Evolutionary conservation across 805 yeast species (phyloP).

Genomic region (Cyberlindnera saturnus): DNA sequence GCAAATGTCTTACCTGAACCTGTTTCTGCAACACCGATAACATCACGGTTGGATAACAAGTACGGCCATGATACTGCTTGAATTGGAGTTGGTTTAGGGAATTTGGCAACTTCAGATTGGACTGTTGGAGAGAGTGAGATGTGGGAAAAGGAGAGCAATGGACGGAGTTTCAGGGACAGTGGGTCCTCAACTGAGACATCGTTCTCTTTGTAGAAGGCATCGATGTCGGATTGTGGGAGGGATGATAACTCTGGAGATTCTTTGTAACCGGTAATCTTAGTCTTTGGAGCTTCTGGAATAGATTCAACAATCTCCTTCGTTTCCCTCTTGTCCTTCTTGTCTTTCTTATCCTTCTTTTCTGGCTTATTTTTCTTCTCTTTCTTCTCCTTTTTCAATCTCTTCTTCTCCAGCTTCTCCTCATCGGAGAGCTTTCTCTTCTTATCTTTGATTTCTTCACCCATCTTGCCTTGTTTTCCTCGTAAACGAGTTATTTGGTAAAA

Average conservation of each 20-base stretch:
- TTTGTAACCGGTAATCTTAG: constrained; percentile 22
- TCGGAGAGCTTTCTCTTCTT: constrained; percentile 21
- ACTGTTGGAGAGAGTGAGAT: constrained; percentile 52
- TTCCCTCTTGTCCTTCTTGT: constrained; percentile 31
- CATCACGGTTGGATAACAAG: constrained; percentile 70
- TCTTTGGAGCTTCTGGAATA: constrained; percentile 20
- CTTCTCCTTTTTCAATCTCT: constrained; percentile 24
- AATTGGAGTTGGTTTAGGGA: constrained; percentile 91
- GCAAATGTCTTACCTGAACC: constrained; percentile 98
- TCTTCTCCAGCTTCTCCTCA: constrained; percentile 19
- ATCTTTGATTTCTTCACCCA: constrained; percentile 22
- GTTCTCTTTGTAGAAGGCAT: constrained; percentile 57
- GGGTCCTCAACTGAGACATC: constrained; percentile 80
- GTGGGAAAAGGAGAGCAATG: constrained; percentile 62
- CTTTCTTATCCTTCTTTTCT: constrained; percentile 16
- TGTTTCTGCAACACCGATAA: constrained; percentile 96
- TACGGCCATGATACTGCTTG: constrained; percentile 96
- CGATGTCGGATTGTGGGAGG: constrained; percentile 50
- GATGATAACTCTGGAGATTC: constrained; percentile 35
- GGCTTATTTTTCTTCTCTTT: constrained; percentile 36
- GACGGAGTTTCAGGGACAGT: constrained; percentile 44
- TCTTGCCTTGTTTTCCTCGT: constrained; percentile 1
- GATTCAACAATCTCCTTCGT: constrained; percentile 20
- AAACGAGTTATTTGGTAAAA: too few relatives aligned
- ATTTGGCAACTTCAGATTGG: constrained; percentile 56